Evolutionary conservation across 1,284 basidiomycete species (phyloP).

Genomic region (Microbotryum lychnidis-dioicae): DNA sequence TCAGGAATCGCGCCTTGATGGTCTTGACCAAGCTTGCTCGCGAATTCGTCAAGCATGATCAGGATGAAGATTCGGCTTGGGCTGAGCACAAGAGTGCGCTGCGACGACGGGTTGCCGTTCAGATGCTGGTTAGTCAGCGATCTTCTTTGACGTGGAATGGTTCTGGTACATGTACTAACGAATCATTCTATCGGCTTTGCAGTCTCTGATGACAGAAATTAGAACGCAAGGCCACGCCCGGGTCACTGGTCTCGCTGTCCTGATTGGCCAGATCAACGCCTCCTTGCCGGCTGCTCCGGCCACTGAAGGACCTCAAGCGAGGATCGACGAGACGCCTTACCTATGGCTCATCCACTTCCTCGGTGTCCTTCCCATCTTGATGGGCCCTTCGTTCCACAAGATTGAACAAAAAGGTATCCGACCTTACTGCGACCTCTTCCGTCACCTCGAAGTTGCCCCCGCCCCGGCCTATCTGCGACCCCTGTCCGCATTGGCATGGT

Average conservation of each 20-base stretch:
- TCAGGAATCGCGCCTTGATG: constrained; percentile 5
- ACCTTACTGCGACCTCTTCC: constrained; percentile 12
- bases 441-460: not conserved
- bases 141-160: too few relatives aligned
- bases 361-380: constrained; percentile 16
- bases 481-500: constrained; percentile 16
- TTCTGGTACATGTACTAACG: too few relatives aligned
- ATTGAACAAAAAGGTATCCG: constrained; percentile 15
- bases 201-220: not conserved
- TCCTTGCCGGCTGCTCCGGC: not conserved
- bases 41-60: not conserved
- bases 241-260: not conserved
- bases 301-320: not conserved
- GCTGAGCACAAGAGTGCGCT: not conserved
- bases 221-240: not conserved
- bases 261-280: not conserved
- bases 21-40: constrained; percentile 6
- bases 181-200: not conserved
- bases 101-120: not conserved
- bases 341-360: constrained; percentile 6
- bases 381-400: constrained; percentile 12
- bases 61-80: not conserved
- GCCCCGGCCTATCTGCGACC: not conserved
- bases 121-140: not conserved
- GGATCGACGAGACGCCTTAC: not conserved